Percentiles rank a stretch among this genome's conserved stretches.
Conservation (phyloP, 208 protist genomes). For the Leptomonas seymouri region DNA sequence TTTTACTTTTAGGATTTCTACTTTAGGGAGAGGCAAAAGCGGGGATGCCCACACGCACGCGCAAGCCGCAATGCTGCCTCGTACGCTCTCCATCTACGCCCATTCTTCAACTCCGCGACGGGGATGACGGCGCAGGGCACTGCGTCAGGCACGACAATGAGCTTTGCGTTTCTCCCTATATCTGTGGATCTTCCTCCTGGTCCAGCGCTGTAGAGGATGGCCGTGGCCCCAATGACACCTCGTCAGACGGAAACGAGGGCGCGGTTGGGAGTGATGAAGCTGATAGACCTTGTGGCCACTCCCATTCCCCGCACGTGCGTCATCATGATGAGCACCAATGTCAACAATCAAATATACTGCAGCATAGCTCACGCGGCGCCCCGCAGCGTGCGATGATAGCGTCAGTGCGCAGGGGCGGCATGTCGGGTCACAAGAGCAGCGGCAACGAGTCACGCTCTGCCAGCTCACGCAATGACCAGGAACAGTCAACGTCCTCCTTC, state of each 20-base stretch:
- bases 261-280: not conserved
- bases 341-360: not conserved
- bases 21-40: not conserved
- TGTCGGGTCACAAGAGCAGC: not conserved
- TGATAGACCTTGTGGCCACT: not conserved
- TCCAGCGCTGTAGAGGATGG: not conserved
- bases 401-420: not conserved
- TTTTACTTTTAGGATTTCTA: constrained; percentile 1
- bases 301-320: not conserved
- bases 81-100: constrained; percentile 17
- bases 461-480: not conserved
- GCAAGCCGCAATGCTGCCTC: constrained; percentile 2
- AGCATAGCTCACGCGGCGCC: not conserved
- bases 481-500: too few species aligned
- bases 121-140: not conserved
- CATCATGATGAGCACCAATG: not conserved
- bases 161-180: not conserved
- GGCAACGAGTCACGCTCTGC: not conserved
- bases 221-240: not conserved
- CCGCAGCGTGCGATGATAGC: not conserved
- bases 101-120: constrained; percentile 14
- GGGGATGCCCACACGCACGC: constrained; percentile 10
- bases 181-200: not conserved
- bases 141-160: constrained; percentile 3
- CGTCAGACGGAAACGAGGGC: not conserved